Evolutionary conservation across 129 eudicot species (phyloP).

Genomic region (Logfia minima): DNA sequence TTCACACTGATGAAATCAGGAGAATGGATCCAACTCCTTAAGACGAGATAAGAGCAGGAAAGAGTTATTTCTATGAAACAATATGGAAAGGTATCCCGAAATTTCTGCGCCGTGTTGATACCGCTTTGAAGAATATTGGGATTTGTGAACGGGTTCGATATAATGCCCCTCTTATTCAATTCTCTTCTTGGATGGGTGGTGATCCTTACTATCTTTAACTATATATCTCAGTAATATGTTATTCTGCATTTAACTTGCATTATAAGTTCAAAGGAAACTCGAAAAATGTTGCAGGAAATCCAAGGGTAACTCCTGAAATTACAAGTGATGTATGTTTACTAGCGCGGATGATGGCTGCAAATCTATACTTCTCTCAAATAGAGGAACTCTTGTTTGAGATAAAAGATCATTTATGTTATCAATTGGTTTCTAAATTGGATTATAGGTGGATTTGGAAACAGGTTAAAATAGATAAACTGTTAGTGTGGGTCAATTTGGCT

Average conservation of each 20-base stretch:
- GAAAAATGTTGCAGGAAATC: slow-evolving; percentile 60
- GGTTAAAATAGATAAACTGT: too few relatives aligned
- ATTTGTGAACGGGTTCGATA: slow-evolving; percentile 93
- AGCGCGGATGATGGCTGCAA: slow-evolving; percentile 99
- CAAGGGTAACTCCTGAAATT: slow-evolving; percentile 96
- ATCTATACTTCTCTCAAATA: slow-evolving; percentile 83
- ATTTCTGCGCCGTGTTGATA: slow-evolving; percentile 91
- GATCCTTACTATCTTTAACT: slow-evolving; percentile 50
- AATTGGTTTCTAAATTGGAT: too few relatives aligned
- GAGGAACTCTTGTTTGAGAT: slow-evolving; percentile 99
- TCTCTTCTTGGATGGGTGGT: slow-evolving; percentile 99
- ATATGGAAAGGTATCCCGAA: slow-evolving; percentile 98
- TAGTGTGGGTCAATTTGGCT: not conserved
- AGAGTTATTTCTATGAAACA: slow-evolving; percentile 99
- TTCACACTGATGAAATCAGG: slow-evolving; percentile 92
- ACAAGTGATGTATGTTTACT: slow-evolving; percentile 95
- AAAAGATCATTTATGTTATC: not conserved
- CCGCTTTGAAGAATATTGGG: slow-evolving; percentile 96
- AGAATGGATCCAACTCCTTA: slow-evolving; percentile 94
- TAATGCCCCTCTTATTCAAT: slow-evolving; percentile 96
- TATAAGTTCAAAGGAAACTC: not conserved
- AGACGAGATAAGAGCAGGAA: slow-evolving; percentile 99
- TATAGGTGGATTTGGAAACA: too few relatives aligned
- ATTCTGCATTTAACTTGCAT: not conserved
- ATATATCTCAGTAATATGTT: not conserved